Evolutionary conservation across 352 stramenopile species (phyloP), one percentile per base, ranked within the genome.

Genomic region (Phytophthora megakarya): DNA sequence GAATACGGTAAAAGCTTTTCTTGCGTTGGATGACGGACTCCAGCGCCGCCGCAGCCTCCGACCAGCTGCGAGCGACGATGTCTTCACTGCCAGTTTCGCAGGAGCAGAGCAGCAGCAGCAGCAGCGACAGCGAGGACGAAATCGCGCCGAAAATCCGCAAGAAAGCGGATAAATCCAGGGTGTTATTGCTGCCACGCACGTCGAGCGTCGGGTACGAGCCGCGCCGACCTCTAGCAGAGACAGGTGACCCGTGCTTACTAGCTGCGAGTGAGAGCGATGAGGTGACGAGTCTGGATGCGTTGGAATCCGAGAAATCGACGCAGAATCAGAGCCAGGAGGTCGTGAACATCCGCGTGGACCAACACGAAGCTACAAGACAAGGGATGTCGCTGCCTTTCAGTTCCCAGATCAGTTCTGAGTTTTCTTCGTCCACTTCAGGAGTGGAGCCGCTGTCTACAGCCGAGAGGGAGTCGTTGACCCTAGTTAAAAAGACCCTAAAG

Each of bases 221-320:
- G 0, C 46, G 47, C 5, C 37, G 71, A 22, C 43, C 61, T 23
- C 13, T 53, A 0, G 38, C 48, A 40, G 51, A 22, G 7, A 42
- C 39, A n/a, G 69, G 59, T 39, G 62, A 78, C 35, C 71, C 71
- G 9, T 72, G 67, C 23, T 39, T 76, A 30, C 43, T 76, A 22
- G 54, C 44, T 22, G 50, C 44, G 18, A 65, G 40, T 26, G 62
- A 75, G 13, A 42, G 48, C 32, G 66, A 70, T 22, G 58, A 67
- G 18, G 37, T 70, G 12, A 25, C 30, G 26, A 73, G 66, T 50
- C 47, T 67, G 22, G 70, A 75, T 61, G 61, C 53, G 47, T 25
- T 76, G 48, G 47, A 65, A 70, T 18, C 33, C 26, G 32, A 47
- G 12, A 48, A 53, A 45, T 38, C 30, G 12, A 30, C 46, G n/a